Conservation (phyloP, 148 eudicot genomes). For the Silene conica region DNA sequence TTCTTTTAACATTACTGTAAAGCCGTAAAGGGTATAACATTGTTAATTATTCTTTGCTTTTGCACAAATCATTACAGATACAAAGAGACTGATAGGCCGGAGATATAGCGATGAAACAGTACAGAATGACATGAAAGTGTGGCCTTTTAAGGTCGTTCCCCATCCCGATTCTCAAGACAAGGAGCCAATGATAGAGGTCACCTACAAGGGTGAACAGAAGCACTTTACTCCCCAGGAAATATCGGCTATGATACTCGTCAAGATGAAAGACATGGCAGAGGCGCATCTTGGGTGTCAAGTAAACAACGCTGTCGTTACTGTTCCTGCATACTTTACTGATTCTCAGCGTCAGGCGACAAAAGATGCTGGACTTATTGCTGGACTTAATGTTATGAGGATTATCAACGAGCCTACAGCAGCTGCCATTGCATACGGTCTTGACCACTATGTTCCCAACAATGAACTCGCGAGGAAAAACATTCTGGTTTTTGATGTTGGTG, state of each 20-base stretch:
- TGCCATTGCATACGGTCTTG: constrained; percentile 13
- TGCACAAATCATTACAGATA: background rate
- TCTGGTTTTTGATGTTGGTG: constrained; percentile 10
- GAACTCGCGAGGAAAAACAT: background rate
- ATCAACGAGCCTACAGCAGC: constrained; percentile 10
- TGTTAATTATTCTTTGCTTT: too few species aligned
- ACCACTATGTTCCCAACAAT: background rate
- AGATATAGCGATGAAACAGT: constrained; percentile 1
- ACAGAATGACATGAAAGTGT: constrained; percentile 9
- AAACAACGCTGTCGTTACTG: constrained; percentile 2
- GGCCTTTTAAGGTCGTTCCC: constrained; percentile 17
- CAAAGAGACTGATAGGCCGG: constrained; percentile 7
- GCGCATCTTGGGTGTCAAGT: background rate
- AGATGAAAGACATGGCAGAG: constrained; percentile 10
- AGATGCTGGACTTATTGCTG: constrained; percentile 10
- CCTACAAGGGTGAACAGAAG: background rate
- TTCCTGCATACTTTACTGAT: constrained; percentile 10
- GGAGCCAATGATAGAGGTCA: background rate
- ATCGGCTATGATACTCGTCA: background rate
- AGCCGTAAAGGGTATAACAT: too few species aligned
- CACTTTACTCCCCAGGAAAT: constrained; percentile 5
- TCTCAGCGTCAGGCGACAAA: constrained; percentile 12
- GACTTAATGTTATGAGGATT: constrained; percentile 6
- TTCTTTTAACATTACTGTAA: too few species aligned
- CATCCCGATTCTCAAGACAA: constrained; percentile 1